A percentile compares a stretch with the other conserved stretches of the same genome.
phyloP scores from a whole-genome alignment of 2,329 filamentous ascomycete species.

The Seiridium unicorne region DNA sequence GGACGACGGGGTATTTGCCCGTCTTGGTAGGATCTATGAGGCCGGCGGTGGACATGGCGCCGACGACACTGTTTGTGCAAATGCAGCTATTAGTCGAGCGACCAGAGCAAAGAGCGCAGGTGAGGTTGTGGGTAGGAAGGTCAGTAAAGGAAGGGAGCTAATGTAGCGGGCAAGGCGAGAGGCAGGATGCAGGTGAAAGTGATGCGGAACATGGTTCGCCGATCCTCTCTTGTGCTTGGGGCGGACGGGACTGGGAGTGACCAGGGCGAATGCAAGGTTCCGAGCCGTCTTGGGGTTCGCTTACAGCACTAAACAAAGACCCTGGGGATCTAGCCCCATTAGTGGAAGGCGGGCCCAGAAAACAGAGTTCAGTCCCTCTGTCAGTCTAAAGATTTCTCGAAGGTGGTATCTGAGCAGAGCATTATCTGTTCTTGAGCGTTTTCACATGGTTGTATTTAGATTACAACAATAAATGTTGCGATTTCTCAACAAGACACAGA shows the following conservation, averaged over 20 bases:
- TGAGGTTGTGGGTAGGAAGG: not conserved
- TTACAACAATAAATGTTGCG: too few species aligned
- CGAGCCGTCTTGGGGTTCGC: not conserved
- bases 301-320: not conserved
- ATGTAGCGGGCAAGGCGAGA: not conserved
- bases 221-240: slow-evolving; percentile 9
- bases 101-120: not conserved
- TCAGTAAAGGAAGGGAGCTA: not conserved
- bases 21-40: slow-evolving; percentile 57
- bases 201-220: not conserved
- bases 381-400: too few species aligned
- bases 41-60: slow-evolving; percentile 26
- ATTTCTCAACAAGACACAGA: too few species aligned
- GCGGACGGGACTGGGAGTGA: not conserved
- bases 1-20: slow-evolving; percentile 61
- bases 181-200: not conserved
- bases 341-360: too few species aligned
- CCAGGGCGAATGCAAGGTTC: not conserved
- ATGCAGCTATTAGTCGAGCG: not conserved
- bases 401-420: too few species aligned
- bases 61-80: not conserved
- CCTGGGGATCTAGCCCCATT: too few species aligned
- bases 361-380: too few species aligned
- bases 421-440: too few species aligned
- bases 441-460: too few species aligned